Evolutionary conservation across 306 rosid genomes (phyloP), one percentile per base, ranked within the genome.

Genomic region (Astragalus glycyphyllos): DNA sequence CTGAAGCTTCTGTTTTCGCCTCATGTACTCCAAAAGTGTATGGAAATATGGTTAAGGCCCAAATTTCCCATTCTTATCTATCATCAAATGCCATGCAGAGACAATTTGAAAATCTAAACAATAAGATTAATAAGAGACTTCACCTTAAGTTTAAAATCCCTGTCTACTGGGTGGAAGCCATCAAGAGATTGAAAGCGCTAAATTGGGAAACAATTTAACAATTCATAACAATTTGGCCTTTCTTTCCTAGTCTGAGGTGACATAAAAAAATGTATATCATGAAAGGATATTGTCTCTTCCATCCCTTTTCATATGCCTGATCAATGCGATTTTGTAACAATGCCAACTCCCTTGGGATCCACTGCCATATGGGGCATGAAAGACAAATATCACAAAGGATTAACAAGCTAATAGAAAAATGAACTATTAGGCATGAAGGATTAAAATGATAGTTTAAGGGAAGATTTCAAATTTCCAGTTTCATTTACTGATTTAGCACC

Each of bases 231-330:
- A 20, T 56, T 65, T 26, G 70, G 41, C 20, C 65, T 71, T 49
- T 64, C 65, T 34, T 48, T 50, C 7, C 61, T 42, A 58, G 14
- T 76, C 37, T 20, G 11, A 57, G 4, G 59, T 66, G 68, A 49
- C 77, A 66, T 47, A 12, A 35, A 35, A 49, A 73, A 41, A 70
- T n/a, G 12, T 6, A 49, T 23, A 35, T 57, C 73, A 59, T 63
- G 67, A 65, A 80, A 86, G 98, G 98, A 92, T 92, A 92, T 92
- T 89, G 87, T 86, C 83, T 87, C 78, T 95, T 86, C 96, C 95
- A 79, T 44, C 98, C 98, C 83, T 88, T 92, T 83, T 89, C 98
- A 77, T 89, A 87, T 56, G 98, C 96, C 70, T 44, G 84, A 73
- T 87, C 92, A 69, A 89, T 92, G 37, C 85, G 86, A 49, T 70